These are phyloP conservation scores for Pseudonitzschia delicatissima DNA, from an alignment of 108 stramenopile genomes.

Conservation along the genomic window DNA sequence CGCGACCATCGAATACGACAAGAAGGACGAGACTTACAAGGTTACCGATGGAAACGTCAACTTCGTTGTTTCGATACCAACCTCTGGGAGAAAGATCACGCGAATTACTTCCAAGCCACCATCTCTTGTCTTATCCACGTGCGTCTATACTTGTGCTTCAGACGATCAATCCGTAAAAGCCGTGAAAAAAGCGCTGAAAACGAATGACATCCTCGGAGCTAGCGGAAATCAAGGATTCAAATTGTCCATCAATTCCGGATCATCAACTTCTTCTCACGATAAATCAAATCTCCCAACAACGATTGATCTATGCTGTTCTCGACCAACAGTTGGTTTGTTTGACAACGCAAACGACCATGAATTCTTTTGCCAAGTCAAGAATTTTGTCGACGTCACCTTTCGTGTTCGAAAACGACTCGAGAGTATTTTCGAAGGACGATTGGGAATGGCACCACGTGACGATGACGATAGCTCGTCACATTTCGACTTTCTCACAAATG, in stretches of 20 bases:
- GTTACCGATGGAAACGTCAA: neutral
- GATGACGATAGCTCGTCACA: neutral
- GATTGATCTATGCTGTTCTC: neutral
- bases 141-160: neutral
- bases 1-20: neutral
- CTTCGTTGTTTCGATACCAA: neutral
- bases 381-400: neutral
- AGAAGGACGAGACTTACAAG: neutral
- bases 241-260: conserved; percentile 14
- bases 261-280: neutral
- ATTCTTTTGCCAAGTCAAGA: neutral
- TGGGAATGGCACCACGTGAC: neutral
- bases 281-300: neutral
- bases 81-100: neutral
- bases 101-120: no score
- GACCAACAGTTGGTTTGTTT: neutral
- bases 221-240: neutral
- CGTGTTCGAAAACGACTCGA: neutral
- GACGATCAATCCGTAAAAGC: neutral
- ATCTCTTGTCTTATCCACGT: neutral
- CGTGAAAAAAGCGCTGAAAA: conserved; percentile 21
- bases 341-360: neutral
- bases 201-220: conserved; percentile 19
- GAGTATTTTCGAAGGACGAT: neutral
- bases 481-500: no score